Evolutionary conservation across 208 protist genomes (phyloP), one percentile per base, ranked within the genome.

Genomic region (Trypanosoma melophagium): DNA sequence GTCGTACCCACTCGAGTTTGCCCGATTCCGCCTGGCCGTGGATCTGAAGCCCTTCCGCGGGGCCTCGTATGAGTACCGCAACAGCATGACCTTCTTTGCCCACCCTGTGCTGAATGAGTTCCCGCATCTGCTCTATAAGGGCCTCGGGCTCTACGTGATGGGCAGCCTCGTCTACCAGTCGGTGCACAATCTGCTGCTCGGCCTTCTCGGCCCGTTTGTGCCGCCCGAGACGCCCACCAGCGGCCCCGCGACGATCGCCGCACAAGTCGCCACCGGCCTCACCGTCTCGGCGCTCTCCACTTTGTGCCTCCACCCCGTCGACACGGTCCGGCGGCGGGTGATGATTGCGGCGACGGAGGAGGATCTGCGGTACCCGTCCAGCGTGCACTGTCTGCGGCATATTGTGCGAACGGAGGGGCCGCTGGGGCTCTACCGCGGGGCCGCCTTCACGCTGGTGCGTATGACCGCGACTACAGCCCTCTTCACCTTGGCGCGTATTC

Each of bases 1-100:
- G 10, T 87, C 80, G 21, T 95, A 95, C 60, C 89, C 89, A 5
- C 72, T 95, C 16, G 86, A 95, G 41, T 93, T 82, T 66, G 84
- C 81, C 0, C 84, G 89, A 2, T 93, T 95, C 60, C 78, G 83
- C 2, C 76, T 95, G 14, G 89, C 89, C 19, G 87, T 92, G 9
- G 89, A 95, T 24, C 66, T 95, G 14, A 85, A 87, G 63, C 67
- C 77, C 0, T 77, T 65, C 47, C 63, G 74, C n/a, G 77, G 79
- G 4, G 69, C 66, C 10, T 24, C 62, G n/a, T 95, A 95, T 40
- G 64, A 78, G 57, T 90, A 90, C 44, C 77, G 77, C n/a, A 77
- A 91, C 66, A 88, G 81, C 68, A 63, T 92, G 16, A 73, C 67
- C 25, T 93, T 95, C 58, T 92, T 88, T 51, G 81, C 86, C n/a